These are phyloP conservation scores for Trapa bicornis DNA, from an alignment of 345 rosid species.

Conservation along the genomic window DNA sequence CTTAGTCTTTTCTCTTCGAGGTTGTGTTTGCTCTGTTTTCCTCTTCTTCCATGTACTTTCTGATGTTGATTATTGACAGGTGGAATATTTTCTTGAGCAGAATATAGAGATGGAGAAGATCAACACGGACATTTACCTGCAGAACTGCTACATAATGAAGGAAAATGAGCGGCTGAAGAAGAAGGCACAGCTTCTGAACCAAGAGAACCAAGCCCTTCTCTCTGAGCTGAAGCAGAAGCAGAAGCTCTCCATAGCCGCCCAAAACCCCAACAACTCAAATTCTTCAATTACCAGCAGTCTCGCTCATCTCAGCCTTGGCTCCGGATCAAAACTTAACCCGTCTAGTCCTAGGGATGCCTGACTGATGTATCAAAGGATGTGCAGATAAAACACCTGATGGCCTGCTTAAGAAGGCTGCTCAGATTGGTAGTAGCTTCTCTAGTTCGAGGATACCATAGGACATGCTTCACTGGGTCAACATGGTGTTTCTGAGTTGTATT, in stretches of 20 bases:
- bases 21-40: too few relatives aligned
- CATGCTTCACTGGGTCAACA: neutral
- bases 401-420: neutral
- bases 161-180: constrained; percentile 70
- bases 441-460: neutral
- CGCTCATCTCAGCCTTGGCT: constrained; percentile 37
- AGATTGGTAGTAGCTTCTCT: neutral
- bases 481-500: neutral
- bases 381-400: neutral
- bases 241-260: constrained; percentile 34
- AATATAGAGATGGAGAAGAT: constrained; percentile 49
- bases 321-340: constrained; percentile 23
- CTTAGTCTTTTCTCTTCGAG: too few relatives aligned
- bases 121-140: constrained; percentile 63
- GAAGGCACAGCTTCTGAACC: constrained; percentile 96
- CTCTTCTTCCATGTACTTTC: too few relatives aligned
- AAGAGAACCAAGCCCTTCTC: constrained; percentile 90
- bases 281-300: constrained; percentile 4
- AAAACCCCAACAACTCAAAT: constrained; percentile 14
- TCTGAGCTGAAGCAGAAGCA: constrained; percentile 55
- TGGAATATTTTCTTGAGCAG: constrained; percentile 7
- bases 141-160: constrained; percentile 21
- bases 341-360: constrained; percentile 36
- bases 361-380: neutral
- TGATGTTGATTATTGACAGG: constrained; percentile 10